Conservation (phyloP, 2,329 filamentous ascomycete genomes). For the Trichoderma sp. region DNA sequence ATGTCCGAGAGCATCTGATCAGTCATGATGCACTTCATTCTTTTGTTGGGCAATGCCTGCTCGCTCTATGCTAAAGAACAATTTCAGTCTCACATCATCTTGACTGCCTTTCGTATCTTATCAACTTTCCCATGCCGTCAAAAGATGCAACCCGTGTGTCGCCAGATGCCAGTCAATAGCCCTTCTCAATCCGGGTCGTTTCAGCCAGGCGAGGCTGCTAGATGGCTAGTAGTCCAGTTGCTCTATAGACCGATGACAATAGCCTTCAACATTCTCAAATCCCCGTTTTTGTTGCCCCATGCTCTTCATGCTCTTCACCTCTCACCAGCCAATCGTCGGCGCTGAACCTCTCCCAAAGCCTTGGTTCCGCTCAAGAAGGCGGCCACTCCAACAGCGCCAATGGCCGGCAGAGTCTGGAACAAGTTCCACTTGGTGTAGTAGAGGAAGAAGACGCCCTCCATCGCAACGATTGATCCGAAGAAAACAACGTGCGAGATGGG, state of each 20-base stretch:
- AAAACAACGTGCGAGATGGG: conserved; percentile 83
- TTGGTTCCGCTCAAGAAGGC: conserved; percentile 86
- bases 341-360: conserved; percentile 90
- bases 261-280: not conserved
- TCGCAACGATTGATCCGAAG: conserved; percentile 80
- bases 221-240: conserved; percentile 1
- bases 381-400: conserved; percentile 66
- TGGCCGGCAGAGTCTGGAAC: conserved; percentile 81
- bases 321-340: conserved; percentile 76
- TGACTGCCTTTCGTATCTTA: not conserved
- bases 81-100: conserved; percentile 17
- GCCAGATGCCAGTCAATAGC: not conserved
- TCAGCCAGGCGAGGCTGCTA: not conserved
- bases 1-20: not conserved
- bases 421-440: conserved; percentile 94
- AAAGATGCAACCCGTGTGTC: conserved; percentile 1
- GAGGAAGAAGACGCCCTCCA: conserved; percentile 91
- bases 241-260: not conserved
- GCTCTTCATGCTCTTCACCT: conserved; percentile 44
- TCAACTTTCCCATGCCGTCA: not conserved
- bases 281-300: not conserved
- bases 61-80: conserved; percentile 4
- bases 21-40: not conserved
- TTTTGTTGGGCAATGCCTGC: not conserved
- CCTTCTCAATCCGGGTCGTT: not conserved